Percentiles rank a stretch among this genome's conserved stretches.
These are phyloP conservation scores for Neurospora africana DNA, from an alignment of 495 filamentous ascomycete genomes.

Conservation along the genomic window DNA sequence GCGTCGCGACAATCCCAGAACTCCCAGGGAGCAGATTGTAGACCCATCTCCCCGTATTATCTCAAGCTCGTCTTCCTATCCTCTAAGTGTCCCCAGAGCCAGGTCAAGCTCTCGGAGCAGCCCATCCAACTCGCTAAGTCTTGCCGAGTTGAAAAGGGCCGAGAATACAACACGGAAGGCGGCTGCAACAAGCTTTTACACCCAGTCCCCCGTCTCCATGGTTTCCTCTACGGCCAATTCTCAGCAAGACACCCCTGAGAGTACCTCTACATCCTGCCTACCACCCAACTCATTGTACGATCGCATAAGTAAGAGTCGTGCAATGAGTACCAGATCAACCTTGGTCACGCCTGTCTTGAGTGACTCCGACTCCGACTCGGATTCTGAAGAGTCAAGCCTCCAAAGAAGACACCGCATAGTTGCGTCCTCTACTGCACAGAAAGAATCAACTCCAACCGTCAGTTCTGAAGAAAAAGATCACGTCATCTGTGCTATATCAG, in stretches of 20 bases:
- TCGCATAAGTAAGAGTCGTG: not conserved
- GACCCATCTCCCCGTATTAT: not conserved
- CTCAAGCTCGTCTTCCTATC: not conserved
- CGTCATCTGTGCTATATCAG: conserved; percentile 83
- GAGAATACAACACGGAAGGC: not conserved
- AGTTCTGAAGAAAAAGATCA: conserved; percentile 32
- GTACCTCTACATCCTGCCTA: not conserved
- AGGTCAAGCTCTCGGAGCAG: not conserved
- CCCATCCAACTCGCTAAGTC: not conserved
- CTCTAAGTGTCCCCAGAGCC: not conserved
- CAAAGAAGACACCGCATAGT: not conserved
- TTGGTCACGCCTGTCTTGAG: not conserved
- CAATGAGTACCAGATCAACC: not conserved
- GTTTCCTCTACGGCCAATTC: not conserved
- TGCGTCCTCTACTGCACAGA: not conserved
- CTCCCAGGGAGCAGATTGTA: not conserved
- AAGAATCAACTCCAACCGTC: not conserved
- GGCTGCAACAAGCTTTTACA: not conserved
- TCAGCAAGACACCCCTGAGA: not conserved
- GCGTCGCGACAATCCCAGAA: not conserved
- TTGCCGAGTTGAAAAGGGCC: not conserved
- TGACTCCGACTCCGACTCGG: not conserved
- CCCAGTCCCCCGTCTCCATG: not conserved
- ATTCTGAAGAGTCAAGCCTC: not conserved
- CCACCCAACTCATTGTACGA: not conserved